Evolutionary conservation across 164 flowering plant genomes (phyloP).

Genomic region (Stephania cephalantha): DNA sequence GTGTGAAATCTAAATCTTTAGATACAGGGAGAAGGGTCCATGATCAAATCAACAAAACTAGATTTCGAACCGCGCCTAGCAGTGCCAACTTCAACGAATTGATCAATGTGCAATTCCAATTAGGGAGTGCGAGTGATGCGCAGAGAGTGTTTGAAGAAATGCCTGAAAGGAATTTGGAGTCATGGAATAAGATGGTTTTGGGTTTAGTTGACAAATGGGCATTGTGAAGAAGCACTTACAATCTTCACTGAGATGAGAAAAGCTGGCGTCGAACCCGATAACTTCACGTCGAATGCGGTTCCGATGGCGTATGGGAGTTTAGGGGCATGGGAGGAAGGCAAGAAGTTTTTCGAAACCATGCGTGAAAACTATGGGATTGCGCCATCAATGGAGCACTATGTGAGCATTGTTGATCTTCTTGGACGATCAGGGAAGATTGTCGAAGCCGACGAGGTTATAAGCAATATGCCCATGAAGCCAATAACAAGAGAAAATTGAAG

Average conservation of each 20-base stretch:
- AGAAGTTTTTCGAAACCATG: slow-evolving; percentile 33
- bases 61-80: slow-evolving; percentile 6
- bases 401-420: slow-evolving; percentile 31
- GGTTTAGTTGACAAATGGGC: slow-evolving; percentile 24
- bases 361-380: slow-evolving; percentile 25
- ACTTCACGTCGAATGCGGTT: slow-evolving; percentile 28
- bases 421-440: slow-evolving; percentile 26
- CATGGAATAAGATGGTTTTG: slow-evolving; percentile 26
- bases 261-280: slow-evolving; percentile 24
- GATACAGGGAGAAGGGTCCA: slow-evolving; percentile 23
- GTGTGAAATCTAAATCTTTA: slow-evolving; percentile 18
- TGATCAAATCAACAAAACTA: slow-evolving; percentile 6
- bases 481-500: slow-evolving; percentile 21
- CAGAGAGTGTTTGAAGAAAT: slow-evolving; percentile 25
- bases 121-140: slow-evolving; percentile 19
- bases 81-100: slow-evolving; percentile 16
- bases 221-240: slow-evolving; percentile 20
- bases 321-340: slow-evolving; percentile 29
- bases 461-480: slow-evolving; percentile 35
- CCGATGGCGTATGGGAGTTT: slow-evolving; percentile 32
- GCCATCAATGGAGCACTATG: slow-evolving; percentile 39
- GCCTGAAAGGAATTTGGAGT: slow-evolving; percentile 16
- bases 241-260: slow-evolving; percentile 23
- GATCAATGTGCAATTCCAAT: slow-evolving; percentile 21
- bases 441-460: slow-evolving; percentile 34